Percentiles rank a stretch among this genome's conserved stretches.
phyloP scores from a whole-genome alignment of 2,329 filamentous ascomycete species.

The Aspergillus sp. region DNA sequence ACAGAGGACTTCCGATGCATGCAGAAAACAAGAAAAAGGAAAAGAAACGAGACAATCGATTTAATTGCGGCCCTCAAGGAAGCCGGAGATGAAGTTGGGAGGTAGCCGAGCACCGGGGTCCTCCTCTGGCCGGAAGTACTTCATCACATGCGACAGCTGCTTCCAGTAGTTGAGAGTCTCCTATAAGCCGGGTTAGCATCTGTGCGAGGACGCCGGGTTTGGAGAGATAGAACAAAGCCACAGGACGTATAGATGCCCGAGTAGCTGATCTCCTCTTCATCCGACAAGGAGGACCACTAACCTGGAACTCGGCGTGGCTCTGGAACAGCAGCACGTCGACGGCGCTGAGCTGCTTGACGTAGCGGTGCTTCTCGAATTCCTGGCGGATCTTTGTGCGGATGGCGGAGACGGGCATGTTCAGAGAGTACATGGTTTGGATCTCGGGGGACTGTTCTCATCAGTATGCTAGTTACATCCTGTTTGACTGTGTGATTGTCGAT shows the following conservation, averaged over 20 bases:
- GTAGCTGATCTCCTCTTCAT: too few relatives aligned
- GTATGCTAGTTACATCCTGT: neutral
- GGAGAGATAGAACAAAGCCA: neutral
- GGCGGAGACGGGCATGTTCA: conserved; percentile 80
- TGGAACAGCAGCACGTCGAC: conserved; percentile 89
- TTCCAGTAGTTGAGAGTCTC: conserved; percentile 99
- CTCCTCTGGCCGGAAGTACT: conserved; percentile 90
- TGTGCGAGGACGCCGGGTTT: neutral
- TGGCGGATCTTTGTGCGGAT: conserved; percentile 93
- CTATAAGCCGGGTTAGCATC: conserved; percentile 44
- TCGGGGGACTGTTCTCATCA: conserved; percentile 71
- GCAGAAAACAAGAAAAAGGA: conserved; percentile 14
- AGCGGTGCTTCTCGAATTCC: conserved; percentile 95
- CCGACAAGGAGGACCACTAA: conserved; percentile 37
- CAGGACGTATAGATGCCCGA: neutral
- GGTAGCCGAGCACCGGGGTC: conserved; percentile 74
- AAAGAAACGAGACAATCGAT: conserved; percentile 15
- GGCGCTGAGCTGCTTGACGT: conserved; percentile 81
- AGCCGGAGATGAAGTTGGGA: conserved; percentile 86
- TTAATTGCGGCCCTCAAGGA: conserved; percentile 75
- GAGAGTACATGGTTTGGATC: conserved; percentile 94
- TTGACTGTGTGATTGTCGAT: neutral
- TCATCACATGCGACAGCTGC: conserved; percentile 91
- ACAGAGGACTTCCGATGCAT: conserved; percentile 18
- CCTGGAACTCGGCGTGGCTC: conserved; percentile 92